Evolutionary conservation across 2,329 filamentous ascomycete genomes (phyloP).

Genomic region (Pseudophaeomoniella oleicola): DNA sequence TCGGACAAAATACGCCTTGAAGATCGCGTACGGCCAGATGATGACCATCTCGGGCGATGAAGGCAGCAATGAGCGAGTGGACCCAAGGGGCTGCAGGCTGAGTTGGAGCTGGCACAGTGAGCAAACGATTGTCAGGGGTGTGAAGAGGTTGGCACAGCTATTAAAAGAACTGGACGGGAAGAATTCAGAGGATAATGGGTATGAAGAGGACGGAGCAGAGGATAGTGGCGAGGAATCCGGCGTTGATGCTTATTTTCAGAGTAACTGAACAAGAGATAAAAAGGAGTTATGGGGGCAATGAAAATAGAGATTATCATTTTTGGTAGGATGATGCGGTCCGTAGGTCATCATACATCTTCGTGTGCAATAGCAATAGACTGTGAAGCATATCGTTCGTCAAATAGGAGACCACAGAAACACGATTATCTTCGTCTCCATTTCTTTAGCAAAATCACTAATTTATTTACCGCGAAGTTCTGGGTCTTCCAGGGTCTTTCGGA

Average conservation of each 20-base stretch:
- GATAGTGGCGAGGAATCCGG: not conserved
- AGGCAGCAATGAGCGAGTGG: not conserved
- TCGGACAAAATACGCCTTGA: not conserved
- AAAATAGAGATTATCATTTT: no score
- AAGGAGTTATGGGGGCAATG: no score
- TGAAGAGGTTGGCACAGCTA: not conserved
- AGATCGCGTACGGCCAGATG: not conserved
- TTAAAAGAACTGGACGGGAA: not conserved
- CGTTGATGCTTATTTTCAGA: not conserved
- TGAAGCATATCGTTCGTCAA: no score
- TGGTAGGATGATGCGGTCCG: no score
- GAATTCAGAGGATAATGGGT: not conserved
- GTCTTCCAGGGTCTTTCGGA: not conserved
- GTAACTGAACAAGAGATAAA: not conserved
- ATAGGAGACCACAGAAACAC: no score
- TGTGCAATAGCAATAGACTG: no score
- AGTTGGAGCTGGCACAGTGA: constrained; percentile 1
- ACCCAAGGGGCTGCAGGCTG: not conserved
- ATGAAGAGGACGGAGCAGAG: not conserved
- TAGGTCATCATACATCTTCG: no score
- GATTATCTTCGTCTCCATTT: no score
- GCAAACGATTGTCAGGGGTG: not conserved
- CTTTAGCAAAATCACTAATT: no score
- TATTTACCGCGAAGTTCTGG: no score
- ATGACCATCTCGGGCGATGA: constrained; percentile 1